These are phyloP conservation scores for Pichia deserticola DNA, from an alignment of 805 yeast species.

Conservation along the genomic window DNA sequence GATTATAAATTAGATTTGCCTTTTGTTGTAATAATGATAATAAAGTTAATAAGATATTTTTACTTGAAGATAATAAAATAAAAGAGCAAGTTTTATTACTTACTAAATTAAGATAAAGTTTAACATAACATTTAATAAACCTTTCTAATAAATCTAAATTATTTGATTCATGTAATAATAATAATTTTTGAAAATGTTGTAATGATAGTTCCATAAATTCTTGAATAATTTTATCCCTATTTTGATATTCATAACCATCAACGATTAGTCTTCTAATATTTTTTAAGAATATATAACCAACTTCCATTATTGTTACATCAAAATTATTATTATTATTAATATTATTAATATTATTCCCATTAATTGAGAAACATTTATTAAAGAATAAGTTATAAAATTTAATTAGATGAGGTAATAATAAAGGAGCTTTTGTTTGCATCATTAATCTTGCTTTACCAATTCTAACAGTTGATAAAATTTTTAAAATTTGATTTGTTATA, in stretches of 20 bases:
- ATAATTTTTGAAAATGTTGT: conserved; percentile 51
- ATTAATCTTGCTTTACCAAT: conserved; percentile 79
- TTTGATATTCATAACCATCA: conserved; percentile 69
- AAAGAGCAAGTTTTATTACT: conserved; percentile 62
- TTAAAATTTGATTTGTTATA: conserved; percentile 71
- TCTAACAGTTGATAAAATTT: conserved; percentile 63
- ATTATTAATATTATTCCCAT: conserved; percentile 38
- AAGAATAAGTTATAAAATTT: conserved; percentile 54
- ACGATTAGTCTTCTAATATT: conserved; percentile 63
- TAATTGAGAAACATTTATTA: conserved; percentile 52
- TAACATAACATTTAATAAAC: conserved; percentile 67
- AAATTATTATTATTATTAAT: conserved; percentile 23
- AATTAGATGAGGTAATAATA: conserved; percentile 51
- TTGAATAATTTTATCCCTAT: conserved; percentile 46
- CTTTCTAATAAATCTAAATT: conserved; percentile 51
- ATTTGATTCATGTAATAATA: conserved; percentile 44
- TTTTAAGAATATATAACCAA: conserved; percentile 73
- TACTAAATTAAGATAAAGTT: conserved; percentile 57
- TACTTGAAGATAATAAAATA: conserved; percentile 56
- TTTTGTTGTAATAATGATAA: conserved; percentile 54
- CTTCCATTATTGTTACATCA: conserved; percentile 54
- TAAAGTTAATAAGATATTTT: conserved; percentile 53
- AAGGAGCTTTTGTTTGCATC: conserved; percentile 63
- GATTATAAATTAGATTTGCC: conserved; percentile 57
- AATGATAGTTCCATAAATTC: conserved; percentile 55